Base-by-base conservation (phyloP, 1,139 yeast genomes). In the Blastobotrys serpentis region DNA sequence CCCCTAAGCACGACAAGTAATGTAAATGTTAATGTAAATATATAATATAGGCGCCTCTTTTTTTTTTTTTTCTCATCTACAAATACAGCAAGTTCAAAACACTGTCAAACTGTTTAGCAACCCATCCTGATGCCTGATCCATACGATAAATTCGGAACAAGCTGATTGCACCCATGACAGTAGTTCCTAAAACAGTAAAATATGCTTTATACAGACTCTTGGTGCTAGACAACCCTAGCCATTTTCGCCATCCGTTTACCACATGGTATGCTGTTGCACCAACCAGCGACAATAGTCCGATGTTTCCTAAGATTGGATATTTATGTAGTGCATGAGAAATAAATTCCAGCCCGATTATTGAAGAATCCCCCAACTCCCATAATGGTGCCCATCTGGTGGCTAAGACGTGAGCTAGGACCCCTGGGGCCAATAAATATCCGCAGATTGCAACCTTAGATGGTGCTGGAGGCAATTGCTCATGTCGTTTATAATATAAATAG, bases 311-410 rank as follows among this genome's bases (percentile, higher is more conserved):
- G 13, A 52, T 22, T 2, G 60, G 58, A 26, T 49, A 50, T 11
- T 29, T 36, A 19, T 52, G 56, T 37, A 78, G 62, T 8, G 75
- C 69, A 59, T 74, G 76, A 2, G 79, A 59, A 10, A 84, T 70
- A 58, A 74, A 85, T 17, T 77, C 76, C 43, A 86, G 66, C 32
- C 72, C 74, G 23, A 86, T 65, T 50, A 79, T 68, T 0, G 84
- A 74, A 6, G 84, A 76, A 62, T 84, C 94, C 1, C 88, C 92
- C 51, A 83, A 85, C 0, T 78, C 70, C 2, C 57, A 18, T 19
- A 69, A 48, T 0, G 94, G 90, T 0, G 71, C 69, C 11, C 72
- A 49, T 43, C 89, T 67, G 54, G 77, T 73, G 43, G 75, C 73
- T 16, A 66, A 55, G 16, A 71, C 68, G 59, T 86, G 95, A 43